A percentile compares a stretch with the other conserved stretches of the same genome.
Conservation (phyloP, 495 filamentous ascomycete genomes). For the Podospora appendiculata region DNA sequence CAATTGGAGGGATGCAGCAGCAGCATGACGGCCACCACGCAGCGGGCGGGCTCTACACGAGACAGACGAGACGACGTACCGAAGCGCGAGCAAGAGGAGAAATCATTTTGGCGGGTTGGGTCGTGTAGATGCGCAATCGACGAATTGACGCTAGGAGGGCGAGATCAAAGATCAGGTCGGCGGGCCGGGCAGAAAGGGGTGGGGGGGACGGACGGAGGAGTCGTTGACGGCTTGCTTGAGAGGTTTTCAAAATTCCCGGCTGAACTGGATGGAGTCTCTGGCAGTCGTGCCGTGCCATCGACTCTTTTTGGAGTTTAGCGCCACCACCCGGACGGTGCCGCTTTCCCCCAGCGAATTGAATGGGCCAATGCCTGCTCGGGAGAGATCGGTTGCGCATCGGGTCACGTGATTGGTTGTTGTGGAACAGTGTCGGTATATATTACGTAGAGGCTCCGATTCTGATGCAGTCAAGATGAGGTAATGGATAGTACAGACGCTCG, state of each 20-base stretch:
- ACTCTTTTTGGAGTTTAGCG: conserved; percentile 10
- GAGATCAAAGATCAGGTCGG: conserved; percentile 10
- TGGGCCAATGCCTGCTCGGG: conserved; percentile 1
- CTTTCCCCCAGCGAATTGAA: too few species aligned
- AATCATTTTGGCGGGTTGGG: conserved; percentile 48
- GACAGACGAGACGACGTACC: conserved; percentile 36
- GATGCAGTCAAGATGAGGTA: not conserved
- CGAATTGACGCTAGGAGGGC: conserved; percentile 9
- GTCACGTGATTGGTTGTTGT: conserved; percentile 10
- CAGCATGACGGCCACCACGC: too few species aligned
- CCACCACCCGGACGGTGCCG: not conserved
- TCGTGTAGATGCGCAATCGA: conserved; percentile 23
- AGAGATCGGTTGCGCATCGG: conserved; percentile 7
- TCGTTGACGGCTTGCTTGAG: conserved; percentile 18
- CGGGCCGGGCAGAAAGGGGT: conserved; percentile 11
- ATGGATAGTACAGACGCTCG: not conserved
- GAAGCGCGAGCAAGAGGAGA: conserved; percentile 49
- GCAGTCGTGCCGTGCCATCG: conserved; percentile 2
- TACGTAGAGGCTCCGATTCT: not conserved
- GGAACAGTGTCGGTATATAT: too few species aligned
- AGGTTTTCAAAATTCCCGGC: conserved; percentile 28
- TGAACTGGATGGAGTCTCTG: conserved; percentile 1
- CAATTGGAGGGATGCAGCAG: not conserved
- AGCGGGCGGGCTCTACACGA: too few species aligned
- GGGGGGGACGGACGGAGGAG: conserved; percentile 2